These are phyloP conservation scores for Rhynchosporium graminicola DNA, from an alignment of 2,329 filamentous ascomycete genomes.

Conservation along the genomic window DNA sequence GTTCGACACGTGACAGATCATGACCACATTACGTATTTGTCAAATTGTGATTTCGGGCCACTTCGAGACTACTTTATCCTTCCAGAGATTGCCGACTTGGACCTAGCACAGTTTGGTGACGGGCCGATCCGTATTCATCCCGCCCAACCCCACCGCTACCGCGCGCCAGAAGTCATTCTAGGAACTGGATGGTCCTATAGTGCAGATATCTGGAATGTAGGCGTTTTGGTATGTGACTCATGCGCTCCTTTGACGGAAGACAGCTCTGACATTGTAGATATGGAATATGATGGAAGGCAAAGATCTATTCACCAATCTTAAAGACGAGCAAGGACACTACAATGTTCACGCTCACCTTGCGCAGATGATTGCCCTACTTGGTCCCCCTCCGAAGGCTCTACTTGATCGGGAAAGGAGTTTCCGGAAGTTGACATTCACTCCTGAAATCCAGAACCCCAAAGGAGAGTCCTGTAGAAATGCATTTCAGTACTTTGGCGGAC, in stretches of 20 bases:
- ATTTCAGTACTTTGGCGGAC: slow-evolving; percentile 1
- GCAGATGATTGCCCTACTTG: slow-evolving; percentile 3
- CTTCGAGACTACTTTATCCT: slow-evolving; percentile 13
- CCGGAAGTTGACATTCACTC: slow-evolving; percentile 6
- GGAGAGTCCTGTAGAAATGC: neutral
- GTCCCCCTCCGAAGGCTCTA: neutral
- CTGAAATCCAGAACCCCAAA: slow-evolving; percentile 4
- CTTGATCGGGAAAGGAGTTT: slow-evolving; percentile 5
- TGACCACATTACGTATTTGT: slow-evolving; percentile 2
- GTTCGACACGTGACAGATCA: neutral
- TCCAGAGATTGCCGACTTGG: slow-evolving; percentile 9
- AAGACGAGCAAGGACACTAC: slow-evolving; percentile 6
- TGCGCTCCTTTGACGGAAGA: neutral
- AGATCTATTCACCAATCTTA: slow-evolving; percentile 6
- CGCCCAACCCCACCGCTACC: slow-evolving; percentile 1
- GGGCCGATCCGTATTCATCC: slow-evolving; percentile 4
- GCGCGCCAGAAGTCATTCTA: slow-evolving; percentile 6
- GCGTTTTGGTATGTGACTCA: slow-evolving; percentile 1
- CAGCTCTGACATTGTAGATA: slow-evolving; percentile 1
- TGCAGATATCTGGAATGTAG: slow-evolving; percentile 8
- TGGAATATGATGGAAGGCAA: slow-evolving; percentile 11
- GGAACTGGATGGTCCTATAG: slow-evolving; percentile 6
- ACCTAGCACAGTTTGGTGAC: neutral
- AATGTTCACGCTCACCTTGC: slow-evolving; percentile 6
- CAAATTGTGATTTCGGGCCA: neutral